These are phyloP conservation scores for Torulaspora franciscae DNA, from an alignment of 805 yeast genomes.

Conservation along the genomic window DNA sequence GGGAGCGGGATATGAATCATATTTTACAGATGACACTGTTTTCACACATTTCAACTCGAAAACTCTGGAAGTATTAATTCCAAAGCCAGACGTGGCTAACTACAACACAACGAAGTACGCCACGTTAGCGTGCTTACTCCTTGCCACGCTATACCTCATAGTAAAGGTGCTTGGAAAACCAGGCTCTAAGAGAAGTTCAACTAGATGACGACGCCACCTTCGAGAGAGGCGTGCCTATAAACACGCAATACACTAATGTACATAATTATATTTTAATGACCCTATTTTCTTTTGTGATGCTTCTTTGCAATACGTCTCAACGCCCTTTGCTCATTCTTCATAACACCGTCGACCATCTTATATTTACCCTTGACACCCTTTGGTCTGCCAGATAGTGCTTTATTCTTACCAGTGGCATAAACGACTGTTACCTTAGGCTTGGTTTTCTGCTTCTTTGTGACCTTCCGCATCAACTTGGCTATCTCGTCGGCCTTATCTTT, in stretches of 20 bases:
- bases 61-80: constrained; percentile 36
- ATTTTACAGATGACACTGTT: constrained; percentile 43
- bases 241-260: constrained; percentile 7
- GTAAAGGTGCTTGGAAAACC: constrained; percentile 19
- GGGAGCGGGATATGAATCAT: constrained; percentile 42
- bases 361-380: constrained; percentile 95
- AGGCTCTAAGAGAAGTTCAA: background rate
- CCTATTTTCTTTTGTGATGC: constrained; percentile 47
- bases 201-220: background rate
- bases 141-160: constrained; percentile 36
- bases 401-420: constrained; percentile 80
- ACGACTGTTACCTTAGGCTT: constrained; percentile 86
- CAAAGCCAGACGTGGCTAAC: constrained; percentile 38
- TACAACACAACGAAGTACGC: constrained; percentile 33
- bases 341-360: constrained; percentile 97
- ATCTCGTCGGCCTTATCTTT: constrained; percentile 94
- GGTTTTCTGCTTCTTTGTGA: constrained; percentile 61
- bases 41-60: constrained; percentile 37
- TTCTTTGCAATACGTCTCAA: constrained; percentile 84
- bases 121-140: constrained; percentile 36
- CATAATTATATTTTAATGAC: constrained; percentile 1
- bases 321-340: constrained; percentile 97
- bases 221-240: constrained; percentile 1
- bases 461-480: constrained; percentile 73
- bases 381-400: constrained; percentile 90